These are phyloP conservation scores for Fusarium sp. DNA, from an alignment of 2,329 filamentous ascomycete species.

Conservation along the genomic window DNA sequence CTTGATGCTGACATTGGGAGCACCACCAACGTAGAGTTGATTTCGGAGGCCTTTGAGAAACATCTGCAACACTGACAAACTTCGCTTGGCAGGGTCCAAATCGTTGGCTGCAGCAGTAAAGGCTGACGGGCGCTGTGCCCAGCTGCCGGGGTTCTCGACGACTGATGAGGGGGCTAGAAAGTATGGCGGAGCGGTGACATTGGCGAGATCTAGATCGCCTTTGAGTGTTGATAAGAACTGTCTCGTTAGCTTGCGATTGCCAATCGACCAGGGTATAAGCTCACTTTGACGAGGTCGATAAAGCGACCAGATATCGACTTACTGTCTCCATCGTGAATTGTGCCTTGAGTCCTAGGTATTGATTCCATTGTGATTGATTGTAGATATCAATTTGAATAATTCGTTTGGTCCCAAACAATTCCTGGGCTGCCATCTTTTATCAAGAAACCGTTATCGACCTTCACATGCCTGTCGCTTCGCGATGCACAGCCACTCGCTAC, in stretches of 20 bases:
- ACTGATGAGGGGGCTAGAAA: conserved; percentile 66
- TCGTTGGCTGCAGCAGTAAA: conserved; percentile 65
- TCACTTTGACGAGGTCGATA: conserved; percentile 37
- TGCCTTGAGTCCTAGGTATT: conserved; percentile 21
- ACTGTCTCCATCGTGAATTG: conserved; percentile 27
- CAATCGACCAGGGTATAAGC: background rate
- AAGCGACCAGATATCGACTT: conserved; percentile 38
- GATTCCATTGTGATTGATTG: conserved; percentile 7
- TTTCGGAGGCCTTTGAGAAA: conserved; percentile 63
- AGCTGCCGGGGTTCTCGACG: conserved; percentile 67
- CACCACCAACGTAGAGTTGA: conserved; percentile 65
- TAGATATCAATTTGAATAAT: no score
- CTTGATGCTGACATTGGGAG: conserved; percentile 64
- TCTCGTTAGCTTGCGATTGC: background rate
- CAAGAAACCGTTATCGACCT: no score
- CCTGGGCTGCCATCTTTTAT: no score
- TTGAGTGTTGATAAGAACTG: conserved; percentile 53
- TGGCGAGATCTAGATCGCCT: conserved; percentile 63
- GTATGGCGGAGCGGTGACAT: conserved; percentile 66
- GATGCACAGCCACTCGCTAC: conserved; percentile 9
- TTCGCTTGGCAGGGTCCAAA: conserved; percentile 58
- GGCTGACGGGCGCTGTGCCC: conserved; percentile 64
- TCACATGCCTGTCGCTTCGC: conserved; percentile 29
- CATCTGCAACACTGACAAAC: conserved; percentile 64
- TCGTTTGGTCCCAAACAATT: no score